Evolutionary conservation across 257 asterid genomes (phyloP).

Genomic region (Ocimum tenuiflorum): DNA sequence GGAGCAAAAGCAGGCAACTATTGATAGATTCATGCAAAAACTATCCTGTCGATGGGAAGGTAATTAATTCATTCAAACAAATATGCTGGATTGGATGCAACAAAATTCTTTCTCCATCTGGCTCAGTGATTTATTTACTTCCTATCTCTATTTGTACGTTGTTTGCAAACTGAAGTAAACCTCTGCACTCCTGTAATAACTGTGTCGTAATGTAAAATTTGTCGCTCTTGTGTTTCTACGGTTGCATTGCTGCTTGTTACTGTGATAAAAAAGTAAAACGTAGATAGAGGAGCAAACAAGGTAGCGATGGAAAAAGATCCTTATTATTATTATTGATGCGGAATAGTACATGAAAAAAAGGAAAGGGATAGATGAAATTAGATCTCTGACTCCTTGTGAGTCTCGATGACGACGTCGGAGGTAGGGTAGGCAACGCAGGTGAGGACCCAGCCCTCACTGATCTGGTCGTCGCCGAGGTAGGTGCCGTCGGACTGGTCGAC

Average conservation of each 20-base stretch:
- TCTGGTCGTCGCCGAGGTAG: constrained; percentile 68
- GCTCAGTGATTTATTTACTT: constrained; percentile 1
- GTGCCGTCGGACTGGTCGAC: constrained; percentile 70
- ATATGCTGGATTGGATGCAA: constrained; percentile 7
- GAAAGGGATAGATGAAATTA: too few species aligned
- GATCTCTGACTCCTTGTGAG: constrained; percentile 62
- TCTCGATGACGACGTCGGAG: constrained; percentile 45
- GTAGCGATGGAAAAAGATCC: too few species aligned
- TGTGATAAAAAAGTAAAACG: too few species aligned
- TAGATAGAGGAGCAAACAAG: too few species aligned
- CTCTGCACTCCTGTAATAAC: too few species aligned
- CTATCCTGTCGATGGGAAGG: constrained; percentile 17
- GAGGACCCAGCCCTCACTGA: constrained; percentile 50
- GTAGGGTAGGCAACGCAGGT: constrained; percentile 65
- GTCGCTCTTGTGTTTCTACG: too few species aligned
- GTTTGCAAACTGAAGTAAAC: background rate
- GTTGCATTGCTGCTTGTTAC: too few species aligned
- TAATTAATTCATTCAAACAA: constrained; percentile 11
- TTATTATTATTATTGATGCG: too few species aligned
- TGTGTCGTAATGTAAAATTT: too few species aligned
- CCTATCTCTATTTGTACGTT: background rate
- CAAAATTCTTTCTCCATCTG: constrained; percentile 16
- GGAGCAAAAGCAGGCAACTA: constrained; percentile 47
- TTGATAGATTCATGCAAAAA: constrained; percentile 26
- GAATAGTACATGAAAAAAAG: too few species aligned